Evolutionary conservation across 179 eudicot genomes (phyloP), one percentile per base, ranked within the genome.

Genomic region (Spinacia oleracea): DNA sequence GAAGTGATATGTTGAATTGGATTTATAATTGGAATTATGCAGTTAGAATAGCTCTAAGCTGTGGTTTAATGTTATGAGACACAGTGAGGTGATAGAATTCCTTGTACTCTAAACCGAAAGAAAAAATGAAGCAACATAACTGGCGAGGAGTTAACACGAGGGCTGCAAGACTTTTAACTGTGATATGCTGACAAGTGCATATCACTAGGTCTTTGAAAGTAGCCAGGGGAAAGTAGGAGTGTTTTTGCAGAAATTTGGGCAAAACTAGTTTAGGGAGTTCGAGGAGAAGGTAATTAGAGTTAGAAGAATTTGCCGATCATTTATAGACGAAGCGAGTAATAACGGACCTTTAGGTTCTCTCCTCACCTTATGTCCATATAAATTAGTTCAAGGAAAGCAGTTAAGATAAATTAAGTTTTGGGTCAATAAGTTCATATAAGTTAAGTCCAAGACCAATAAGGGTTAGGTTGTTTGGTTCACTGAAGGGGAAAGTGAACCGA

Each of bases 21-120:
- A 14, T 43, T 12, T 34, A 0, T 43, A 43, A 14, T 23, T 70
- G 25, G 6, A 27, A 43, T 70, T 10, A 20, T 6, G 3, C 45
- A 70, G 73, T 46, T 70, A 43, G 55, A 67, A 40, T 38, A 67
- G 2, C 18, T 21, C 46, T 68, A 38, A 68, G 72, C 15, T 69
- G 73, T 45, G 55, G 9, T 38, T 9, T 43, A 4, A 15, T 56
- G 60, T 21, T 1, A 20, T 35, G 12, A 7, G 46, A 11, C 25
- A 20, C 25, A 66, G 8, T 66, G 14, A 20, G 35, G 14, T 40
- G 29, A n/a, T n/a, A 63, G 1, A 12, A 8, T 38, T 63, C 21
- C 40, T 32, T 63, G 40, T 11, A 31, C 32, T 20, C 9, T 58
- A 31, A 29, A 34, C 12, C 1, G 27, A 35, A 38, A 38, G 71